A percentile compares a stretch with the other conserved stretches of the same genome.
Evolutionary conservation across 208 protist genomes (phyloP).

Genomic region (Acanthamoeba lenticulata): DNA sequence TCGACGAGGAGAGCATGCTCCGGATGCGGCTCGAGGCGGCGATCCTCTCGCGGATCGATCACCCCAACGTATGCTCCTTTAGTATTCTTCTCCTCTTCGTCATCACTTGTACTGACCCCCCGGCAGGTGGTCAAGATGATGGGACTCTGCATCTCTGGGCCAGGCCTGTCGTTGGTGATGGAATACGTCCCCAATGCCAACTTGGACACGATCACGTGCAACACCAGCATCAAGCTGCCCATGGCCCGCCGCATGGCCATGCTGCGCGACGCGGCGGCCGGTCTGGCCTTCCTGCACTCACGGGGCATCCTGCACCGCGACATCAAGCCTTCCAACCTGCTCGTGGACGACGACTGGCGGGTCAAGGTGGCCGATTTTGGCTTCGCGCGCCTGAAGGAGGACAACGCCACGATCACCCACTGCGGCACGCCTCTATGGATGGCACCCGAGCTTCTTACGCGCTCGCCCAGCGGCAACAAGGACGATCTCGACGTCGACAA

Average conservation of each 20-base stretch:
- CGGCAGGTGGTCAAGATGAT: conserved; percentile 60
- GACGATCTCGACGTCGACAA: no score
- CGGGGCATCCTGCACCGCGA: background rate
- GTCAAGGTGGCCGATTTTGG: conserved; percentile 16
- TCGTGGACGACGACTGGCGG: background rate
- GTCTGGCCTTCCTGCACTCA: background rate
- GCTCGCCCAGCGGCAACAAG: no score
- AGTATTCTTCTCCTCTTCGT: no score
- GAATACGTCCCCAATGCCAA: background rate
- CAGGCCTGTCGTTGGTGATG: background rate
- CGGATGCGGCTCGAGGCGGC: background rate
- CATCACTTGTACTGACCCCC: no score
- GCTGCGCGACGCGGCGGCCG: background rate
- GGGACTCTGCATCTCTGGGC: background rate
- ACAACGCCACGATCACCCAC: background rate
- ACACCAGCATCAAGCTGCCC: background rate
- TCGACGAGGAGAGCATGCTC: background rate
- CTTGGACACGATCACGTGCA: background rate
- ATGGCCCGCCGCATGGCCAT: background rate
- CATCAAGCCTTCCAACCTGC: conserved; percentile 1
- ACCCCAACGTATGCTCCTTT: no score
- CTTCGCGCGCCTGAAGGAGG: background rate
- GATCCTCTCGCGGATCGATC: conserved; percentile 23
- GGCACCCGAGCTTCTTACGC: background rate
- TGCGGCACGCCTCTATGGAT: background rate